Base-by-base conservation (phyloP, 179 eudicot species). In the Amaranthus tricolor region DNA sequence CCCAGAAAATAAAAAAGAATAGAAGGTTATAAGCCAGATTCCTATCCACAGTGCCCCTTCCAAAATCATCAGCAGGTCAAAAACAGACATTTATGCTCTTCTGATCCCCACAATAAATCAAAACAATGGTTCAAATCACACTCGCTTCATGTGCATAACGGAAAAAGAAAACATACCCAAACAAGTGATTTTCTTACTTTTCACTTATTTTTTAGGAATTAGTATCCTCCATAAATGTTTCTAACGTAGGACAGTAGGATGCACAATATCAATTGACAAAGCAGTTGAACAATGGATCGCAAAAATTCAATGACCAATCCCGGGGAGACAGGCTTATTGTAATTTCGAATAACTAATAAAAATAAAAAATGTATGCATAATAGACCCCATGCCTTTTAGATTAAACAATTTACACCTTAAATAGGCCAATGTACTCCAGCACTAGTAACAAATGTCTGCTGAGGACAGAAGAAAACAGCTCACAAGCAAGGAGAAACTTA, bases 401-500 rank as follows among this genome's bases (percentile, higher is more conserved):
- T 7, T 57, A n/a, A 40, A 47, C 67, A 43, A 51, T 2, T 31
- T 51, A 20, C 65, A 15, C 51, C 14, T 14, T 21, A 54, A 15
- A n/a, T 53, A 9, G 40, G 13, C 17, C 56, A 44, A 21, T 65
- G 47, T 40, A 11, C 65, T 15, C 65, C 50, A 16, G 66, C 48
- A 58, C 66, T 53, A 76, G 14, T 14, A 45, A 49, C 45, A 20
- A 15, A 5, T 11, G 7, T 51, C 14, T 19, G 19, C 45, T 71
- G 16, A 76, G 24, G 49, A 47, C 19, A 51, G 17, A 58, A 21
- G 31, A 45, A 53, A 6, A 69, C 43, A 43, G 71, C 10, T 50
- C 51, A 73, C 40, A 49, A 59, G 65, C 59, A 61, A 65, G 48
- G n/a, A 60, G 71, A 60, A 43, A 80, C 97, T 86, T 82, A 96